Evolutionary conservation across 2,329 filamentous ascomycete species (phyloP), one percentile per base, ranked within the genome.

Genomic region (Ilyonectria robusta): DNA sequence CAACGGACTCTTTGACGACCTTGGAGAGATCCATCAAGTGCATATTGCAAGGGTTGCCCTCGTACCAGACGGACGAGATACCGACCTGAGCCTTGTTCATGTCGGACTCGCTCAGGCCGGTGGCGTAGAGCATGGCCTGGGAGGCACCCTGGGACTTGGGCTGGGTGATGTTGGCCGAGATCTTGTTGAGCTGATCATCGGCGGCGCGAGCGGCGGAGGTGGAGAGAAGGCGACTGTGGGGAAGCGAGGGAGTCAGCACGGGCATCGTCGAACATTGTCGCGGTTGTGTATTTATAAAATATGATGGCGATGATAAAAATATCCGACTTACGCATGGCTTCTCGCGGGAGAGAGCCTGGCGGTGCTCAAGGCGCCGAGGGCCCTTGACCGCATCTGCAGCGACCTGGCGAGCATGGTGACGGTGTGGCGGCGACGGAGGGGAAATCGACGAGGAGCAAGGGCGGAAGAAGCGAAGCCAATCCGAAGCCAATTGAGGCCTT

Each of bases 1-100:
- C 82, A 46, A 90, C 87, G 15, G 87, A 89, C 74, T 89, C 81
- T 77, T 83, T 85, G 72, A 97, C 92, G 71, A 92, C 85, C 80
- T 92, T 87, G 79, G 93, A 97, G 68, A 99, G 89, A 78, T 97
- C 93, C 82, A 99, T 87, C 69, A 99, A 86, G 83, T 99, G 96
- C 95, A 98, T 99, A 85, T 99, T 99, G 87, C 96, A 99, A 29
- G 96, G 96, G 84, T 99, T 99, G 65, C 96, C 96, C 75, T 94
- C 92, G 84, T 95, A 98, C 96, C 96, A 99, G 68, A 98, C 95
- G 6, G 95, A 98, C 47, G 95, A 97, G 80, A 99, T 98, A 73
- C 96, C 96, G 75, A 99, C 92, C 85, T 99, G 97, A 29, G 96
- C 93, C 86, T 98, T 99, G 85, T 92, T 92, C 91, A 98, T 93